Base-by-base conservation (phyloP, 2,329 filamentous ascomycete species). In the Cordyceps javanica region DNA sequence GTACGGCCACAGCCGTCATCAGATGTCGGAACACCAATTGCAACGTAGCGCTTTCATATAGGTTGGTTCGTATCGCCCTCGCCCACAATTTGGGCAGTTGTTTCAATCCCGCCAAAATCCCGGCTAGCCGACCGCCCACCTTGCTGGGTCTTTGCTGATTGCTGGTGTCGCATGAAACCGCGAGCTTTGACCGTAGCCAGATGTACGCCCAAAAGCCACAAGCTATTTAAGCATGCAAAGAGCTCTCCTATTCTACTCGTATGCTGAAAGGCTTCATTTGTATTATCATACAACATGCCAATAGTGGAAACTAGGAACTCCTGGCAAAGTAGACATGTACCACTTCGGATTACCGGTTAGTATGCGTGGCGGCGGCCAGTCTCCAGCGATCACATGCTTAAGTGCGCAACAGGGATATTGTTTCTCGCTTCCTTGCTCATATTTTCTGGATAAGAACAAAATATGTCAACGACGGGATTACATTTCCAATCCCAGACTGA, bases 61-160 rank as follows among this genome's bases (percentile, higher is more conserved):
- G n/a, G n/a, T 13, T 39, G 9, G 16, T 30, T 21, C 10, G 25
- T 9, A 23, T 44, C 32, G 19, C 19, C 16, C 25, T 39, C 28
- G 32, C 48, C 4, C 32, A 14, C 19, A 51, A 34, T 10, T 32
- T 21, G 21, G 41, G 41, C 16, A 16, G 38, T 46, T 55, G 30
- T 55, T 55, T 55, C 52, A 55, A 38, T 55, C 30, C 52, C 52
- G 41, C 41, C 41, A 38, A 46, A 36, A 55, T 38, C 41, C 52
- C 23, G 52, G 32, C 52, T 55, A 46, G 41, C 41, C 41, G 30
- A 55, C 41, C 11, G 38, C 34, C 34, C 19, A 46, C 44, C 34
- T 39, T 10, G 26, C 26, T 19, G 41, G 32, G 34, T 28, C 21
- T 48, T 34, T 48, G 45, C 46, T 23, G 30, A 50, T 49, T 28